phyloP scores from a whole-genome alignment of 768 basidiomycete genomes.

The Pulveroboletus sp. region DNA sequence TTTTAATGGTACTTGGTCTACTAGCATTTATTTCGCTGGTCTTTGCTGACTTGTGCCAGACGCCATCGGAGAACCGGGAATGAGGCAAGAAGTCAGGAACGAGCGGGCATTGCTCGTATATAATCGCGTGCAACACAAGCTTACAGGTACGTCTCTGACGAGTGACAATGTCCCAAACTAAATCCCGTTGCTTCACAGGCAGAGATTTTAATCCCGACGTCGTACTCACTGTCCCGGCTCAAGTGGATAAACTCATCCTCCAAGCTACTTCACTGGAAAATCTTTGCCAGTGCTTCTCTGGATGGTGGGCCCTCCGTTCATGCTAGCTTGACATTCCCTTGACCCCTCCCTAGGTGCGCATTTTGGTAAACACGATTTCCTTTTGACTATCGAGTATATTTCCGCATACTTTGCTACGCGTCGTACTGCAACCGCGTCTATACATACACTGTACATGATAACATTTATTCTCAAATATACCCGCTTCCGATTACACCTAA shows the following conservation, averaged over 20 bases:
- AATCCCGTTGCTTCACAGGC: slow-evolving; percentile 41
- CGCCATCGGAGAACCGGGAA: slow-evolving; percentile 48
- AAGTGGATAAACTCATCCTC: slow-evolving; percentile 90
- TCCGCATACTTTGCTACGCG: slow-evolving; percentile 12
- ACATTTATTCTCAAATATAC: not conserved
- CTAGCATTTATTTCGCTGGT: not conserved
- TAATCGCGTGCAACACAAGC: slow-evolving; percentile 91
- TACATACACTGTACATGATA: slow-evolving; percentile 8
- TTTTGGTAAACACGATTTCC: slow-evolving; percentile 53
- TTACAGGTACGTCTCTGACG: slow-evolving; percentile 59
- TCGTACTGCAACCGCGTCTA: slow-evolving; percentile 22
- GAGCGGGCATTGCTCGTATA: slow-evolving; percentile 87
- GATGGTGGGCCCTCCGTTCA: slow-evolving; percentile 51
- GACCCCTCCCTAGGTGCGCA: slow-evolving; percentile 49
- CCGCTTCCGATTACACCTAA: slow-evolving; percentile 1
- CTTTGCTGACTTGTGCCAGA: slow-evolving; percentile 24
- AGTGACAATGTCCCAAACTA: not conserved
- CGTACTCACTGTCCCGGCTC: slow-evolving; percentile 65
- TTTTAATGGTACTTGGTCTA: slow-evolving; percentile 62
- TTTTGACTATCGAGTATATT: slow-evolving; percentile 3
- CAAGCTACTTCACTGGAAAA: slow-evolving; percentile 94
- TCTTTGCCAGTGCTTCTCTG: slow-evolving; percentile 94
- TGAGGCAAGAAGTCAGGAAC: slow-evolving; percentile 82
- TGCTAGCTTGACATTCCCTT: not conserved
- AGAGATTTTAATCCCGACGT: slow-evolving; percentile 89